Conservation (phyloP, 2,329 filamentous ascomycete genomes). For the Paraphaeosphaeria minitans region DNA sequence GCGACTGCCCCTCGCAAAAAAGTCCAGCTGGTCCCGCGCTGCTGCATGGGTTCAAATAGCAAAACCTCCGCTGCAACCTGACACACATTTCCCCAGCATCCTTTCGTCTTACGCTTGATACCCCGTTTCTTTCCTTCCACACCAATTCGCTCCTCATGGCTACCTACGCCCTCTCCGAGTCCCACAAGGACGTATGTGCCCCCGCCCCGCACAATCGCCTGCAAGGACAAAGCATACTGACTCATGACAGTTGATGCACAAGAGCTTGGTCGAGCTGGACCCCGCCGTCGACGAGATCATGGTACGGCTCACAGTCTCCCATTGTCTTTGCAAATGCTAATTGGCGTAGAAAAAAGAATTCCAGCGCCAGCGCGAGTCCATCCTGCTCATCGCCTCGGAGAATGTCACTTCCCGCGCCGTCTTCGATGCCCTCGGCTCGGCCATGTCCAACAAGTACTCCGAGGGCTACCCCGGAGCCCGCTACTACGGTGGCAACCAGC, state of each 20-base stretch:
- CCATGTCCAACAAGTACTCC: conserved; percentile 88
- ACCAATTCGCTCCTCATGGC: conserved; percentile 37
- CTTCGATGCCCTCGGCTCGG: conserved; percentile 57
- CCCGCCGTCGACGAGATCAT: conserved; percentile 96
- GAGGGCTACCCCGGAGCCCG: conserved; percentile 95
- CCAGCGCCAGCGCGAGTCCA: conserved; percentile 96
- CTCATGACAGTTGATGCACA: conserved; percentile 83
- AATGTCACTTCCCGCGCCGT: conserved; percentile 48
- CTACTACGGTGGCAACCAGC: conserved; percentile 97
- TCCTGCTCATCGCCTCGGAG: conserved; percentile 63
- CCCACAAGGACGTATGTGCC: conserved; percentile 67
- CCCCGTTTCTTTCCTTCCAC: conserved; percentile 8
- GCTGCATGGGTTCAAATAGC: conserved; percentile 11
- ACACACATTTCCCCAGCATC: conserved; percentile 1
- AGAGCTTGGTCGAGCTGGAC: conserved; percentile 87
- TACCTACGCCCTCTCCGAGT: conserved; percentile 67
- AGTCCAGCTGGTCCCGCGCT: conserved; percentile 22
- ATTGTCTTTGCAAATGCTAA: conserved; percentile 17
- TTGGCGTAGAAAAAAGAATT: conserved; percentile 78
- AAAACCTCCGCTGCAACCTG: not conserved
- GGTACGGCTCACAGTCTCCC: conserved; percentile 61
- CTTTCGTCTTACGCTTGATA: conserved; percentile 5
- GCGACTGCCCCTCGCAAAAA: conserved; percentile 33
- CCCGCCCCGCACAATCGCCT: conserved; percentile 21
- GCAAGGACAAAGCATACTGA: conserved; percentile 34